Conservation (phyloP, 164 flowering plant genomes). For the Aristolochia contorta region DNA sequence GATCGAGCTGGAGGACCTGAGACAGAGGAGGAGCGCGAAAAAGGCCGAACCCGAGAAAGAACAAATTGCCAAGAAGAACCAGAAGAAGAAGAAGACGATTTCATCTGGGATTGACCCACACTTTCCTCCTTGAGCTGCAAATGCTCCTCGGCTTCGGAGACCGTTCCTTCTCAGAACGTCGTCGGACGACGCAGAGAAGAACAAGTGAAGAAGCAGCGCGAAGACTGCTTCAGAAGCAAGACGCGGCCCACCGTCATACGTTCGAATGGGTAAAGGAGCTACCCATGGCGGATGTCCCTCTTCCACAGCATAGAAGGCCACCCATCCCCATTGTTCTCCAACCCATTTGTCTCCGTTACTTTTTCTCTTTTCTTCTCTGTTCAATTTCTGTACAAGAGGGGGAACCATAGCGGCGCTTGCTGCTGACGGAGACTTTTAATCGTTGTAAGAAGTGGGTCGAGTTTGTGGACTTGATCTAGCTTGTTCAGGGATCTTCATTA, state of each 20-base stretch:
- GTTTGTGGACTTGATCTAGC: no score
- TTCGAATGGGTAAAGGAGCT: not conserved
- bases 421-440: no score
- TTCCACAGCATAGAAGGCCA: not conserved
- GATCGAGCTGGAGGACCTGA: conserved; percentile 2
- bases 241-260: conserved; percentile 1
- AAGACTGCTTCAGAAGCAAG: not conserved
- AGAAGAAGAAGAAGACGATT: conserved; percentile 1
- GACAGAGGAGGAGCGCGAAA: not conserved
- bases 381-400: no score
- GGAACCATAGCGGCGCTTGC: no score
- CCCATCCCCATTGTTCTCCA: not conserved
- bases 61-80: not conserved
- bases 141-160: not conserved
- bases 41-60: not conserved
- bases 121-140: not conserved
- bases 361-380: no score
- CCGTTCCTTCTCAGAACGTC: not conserved
- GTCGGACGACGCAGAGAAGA: not conserved
- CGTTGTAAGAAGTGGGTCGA: no score
- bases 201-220: not conserved
- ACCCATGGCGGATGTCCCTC: not conserved
- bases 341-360: no score
- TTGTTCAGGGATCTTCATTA: no score
- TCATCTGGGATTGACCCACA: not conserved